Evolutionary conservation across 2,329 filamentous ascomycete species (phyloP).

Genomic region (Bimuria novae-zelandiae): DNA sequence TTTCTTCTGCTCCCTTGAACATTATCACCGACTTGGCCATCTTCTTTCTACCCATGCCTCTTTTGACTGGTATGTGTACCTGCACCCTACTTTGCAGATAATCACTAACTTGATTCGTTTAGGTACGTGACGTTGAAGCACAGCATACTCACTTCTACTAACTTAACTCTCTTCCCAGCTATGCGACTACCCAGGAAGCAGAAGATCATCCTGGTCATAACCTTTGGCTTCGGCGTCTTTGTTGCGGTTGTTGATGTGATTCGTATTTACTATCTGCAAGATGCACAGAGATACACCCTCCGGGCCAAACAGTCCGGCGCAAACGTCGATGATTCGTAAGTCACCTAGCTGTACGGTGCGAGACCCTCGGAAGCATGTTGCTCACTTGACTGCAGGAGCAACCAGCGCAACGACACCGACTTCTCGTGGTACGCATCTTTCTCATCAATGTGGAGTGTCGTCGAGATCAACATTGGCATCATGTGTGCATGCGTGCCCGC

Average conservation of each 20-base stretch:
- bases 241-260: conserved; percentile 87
- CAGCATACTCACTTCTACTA: background rate
- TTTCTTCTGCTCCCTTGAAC: conserved; percentile 83
- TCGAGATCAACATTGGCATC: conserved; percentile 90
- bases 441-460: conserved; percentile 90
- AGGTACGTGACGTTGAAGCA: background rate
- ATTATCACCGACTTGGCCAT: conserved; percentile 90
- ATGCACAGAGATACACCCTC: conserved; percentile 60
- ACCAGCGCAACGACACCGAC: conserved; percentile 52
- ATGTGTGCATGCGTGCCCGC: conserved; percentile 92
- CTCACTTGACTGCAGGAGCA: conserved; percentile 14
- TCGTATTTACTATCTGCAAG: conserved; percentile 86
- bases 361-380: conserved; percentile 20
- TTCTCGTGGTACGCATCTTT: conserved; percentile 75
- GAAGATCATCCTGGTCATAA: conserved; percentile 84
- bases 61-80: conserved; percentile 55
- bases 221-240: conserved; percentile 85
- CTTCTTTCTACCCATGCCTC: conserved; percentile 83
- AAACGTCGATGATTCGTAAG: background rate
- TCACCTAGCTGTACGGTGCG: conserved; percentile 32
- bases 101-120: background rate
- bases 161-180: conserved; percentile 55
- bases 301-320: conserved; percentile 25
- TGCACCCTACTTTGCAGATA: background rate
- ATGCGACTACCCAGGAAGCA: conserved; percentile 85